A percentile compares a stretch with the other conserved stretches of the same genome.
These are phyloP conservation scores for Nemania sp. DNA, from an alignment of 2,329 filamentous ascomycete genomes.

Conservation along the genomic window DNA sequence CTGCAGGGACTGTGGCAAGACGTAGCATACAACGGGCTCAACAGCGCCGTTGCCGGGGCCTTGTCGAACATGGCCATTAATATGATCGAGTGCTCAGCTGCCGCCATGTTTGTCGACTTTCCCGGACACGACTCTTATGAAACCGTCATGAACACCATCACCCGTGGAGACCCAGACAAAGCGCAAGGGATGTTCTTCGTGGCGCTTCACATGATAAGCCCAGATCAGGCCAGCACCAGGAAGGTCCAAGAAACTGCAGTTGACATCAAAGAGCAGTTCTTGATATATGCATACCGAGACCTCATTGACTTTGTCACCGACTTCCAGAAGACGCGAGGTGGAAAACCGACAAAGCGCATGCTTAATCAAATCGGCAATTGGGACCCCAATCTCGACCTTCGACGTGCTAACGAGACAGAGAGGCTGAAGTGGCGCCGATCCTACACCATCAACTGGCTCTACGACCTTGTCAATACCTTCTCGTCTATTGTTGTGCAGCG, in stretches of 20 bases:
- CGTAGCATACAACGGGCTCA: constrained; percentile 59
- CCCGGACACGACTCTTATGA: constrained; percentile 59
- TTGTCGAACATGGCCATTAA: constrained; percentile 57
- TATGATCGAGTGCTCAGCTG: constrained; percentile 55
- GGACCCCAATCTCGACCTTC: constrained; percentile 57
- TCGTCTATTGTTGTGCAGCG: constrained; percentile 56
- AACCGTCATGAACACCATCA: constrained; percentile 57
- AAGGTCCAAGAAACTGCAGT: constrained; percentile 44
- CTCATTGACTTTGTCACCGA: constrained; percentile 60
- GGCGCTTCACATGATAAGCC: constrained; percentile 34
- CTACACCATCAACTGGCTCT: constrained; percentile 65
- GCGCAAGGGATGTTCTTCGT: constrained; percentile 46
- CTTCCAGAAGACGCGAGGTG: constrained; percentile 58
- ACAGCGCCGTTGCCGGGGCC: constrained; percentile 59
- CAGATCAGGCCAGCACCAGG: constrained; percentile 31
- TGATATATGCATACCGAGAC: constrained; percentile 57
- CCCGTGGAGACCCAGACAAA: constrained; percentile 52
- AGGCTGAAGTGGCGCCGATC: constrained; percentile 59
- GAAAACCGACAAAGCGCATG: constrained; percentile 61
- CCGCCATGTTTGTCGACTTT: constrained; percentile 59
- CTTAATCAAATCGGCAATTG: constrained; percentile 54
- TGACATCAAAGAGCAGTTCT: constrained; percentile 59
- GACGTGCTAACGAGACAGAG: constrained; percentile 54
- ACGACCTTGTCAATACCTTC: constrained; percentile 62
- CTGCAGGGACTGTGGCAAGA: constrained; percentile 58